Evolutionary conservation across 345 rosid genomes (phyloP).

Genomic region (Gossypium mustelinum): DNA sequence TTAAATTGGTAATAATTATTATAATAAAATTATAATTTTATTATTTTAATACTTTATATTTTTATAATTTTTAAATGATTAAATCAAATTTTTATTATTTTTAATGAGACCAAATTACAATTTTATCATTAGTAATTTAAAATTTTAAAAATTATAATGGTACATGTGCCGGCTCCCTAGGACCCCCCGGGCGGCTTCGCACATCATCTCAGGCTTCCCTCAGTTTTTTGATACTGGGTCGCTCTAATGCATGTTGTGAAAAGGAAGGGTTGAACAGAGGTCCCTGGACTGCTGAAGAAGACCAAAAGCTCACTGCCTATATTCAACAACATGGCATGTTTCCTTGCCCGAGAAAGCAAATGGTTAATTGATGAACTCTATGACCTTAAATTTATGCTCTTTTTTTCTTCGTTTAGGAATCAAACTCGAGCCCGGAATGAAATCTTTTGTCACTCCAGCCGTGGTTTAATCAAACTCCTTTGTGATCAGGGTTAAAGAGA

Average conservation of each 20-base stretch:
- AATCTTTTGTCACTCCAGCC: no score
- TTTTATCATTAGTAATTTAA: no score
- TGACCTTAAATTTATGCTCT: neutral
- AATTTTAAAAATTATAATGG: no score
- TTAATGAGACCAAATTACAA: no score
- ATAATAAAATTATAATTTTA: no score
- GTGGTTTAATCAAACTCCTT: neutral
- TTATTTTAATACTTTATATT: no score
- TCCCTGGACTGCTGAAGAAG: constrained; percentile 61
- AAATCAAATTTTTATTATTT: no score
- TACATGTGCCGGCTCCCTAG: no score
- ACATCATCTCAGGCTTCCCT: neutral
- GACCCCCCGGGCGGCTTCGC: no score
- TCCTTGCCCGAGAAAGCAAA: constrained; percentile 50
- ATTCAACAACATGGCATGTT: constrained; percentile 46
- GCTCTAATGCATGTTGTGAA: constrained; percentile 33
- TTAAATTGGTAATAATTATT: no score
- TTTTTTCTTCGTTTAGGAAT: neutral
- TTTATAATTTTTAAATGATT: no score
- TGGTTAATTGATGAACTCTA: neutral
- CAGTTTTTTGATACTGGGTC: constrained; percentile 19
- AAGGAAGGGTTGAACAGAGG: constrained; percentile 47
- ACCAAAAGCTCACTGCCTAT: constrained; percentile 44
- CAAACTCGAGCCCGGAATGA: no score
- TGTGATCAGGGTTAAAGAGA: constrained; percentile 42